Conservation (phyloP, 306 rosid species). For the Dryas drummondii region DNA sequence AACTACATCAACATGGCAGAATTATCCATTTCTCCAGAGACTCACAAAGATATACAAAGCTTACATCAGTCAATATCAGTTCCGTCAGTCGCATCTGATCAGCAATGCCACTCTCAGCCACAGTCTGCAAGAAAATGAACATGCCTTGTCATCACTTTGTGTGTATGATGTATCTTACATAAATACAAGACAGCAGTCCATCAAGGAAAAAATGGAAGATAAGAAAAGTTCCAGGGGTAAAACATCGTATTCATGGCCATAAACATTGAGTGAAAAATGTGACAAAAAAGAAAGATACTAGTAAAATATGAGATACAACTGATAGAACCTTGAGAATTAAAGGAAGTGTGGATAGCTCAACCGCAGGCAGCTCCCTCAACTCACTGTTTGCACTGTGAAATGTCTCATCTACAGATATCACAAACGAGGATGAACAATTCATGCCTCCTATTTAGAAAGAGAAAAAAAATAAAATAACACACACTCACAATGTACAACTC, state of each 20-base stretch:
- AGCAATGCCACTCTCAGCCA: constrained; percentile 81
- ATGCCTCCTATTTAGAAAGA: neutral
- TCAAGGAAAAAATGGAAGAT: neutral
- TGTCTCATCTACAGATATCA: constrained; percentile 58
- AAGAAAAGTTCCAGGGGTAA: neutral
- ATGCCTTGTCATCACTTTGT: neutral
- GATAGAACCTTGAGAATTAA: constrained; percentile 65
- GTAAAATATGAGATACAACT: neutral
- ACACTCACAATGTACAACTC: neutral
- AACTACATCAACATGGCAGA: constrained; percentile 11
- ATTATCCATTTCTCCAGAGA: constrained; percentile 15
- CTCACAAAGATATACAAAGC: constrained; percentile 36
- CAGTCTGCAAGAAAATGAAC: constrained; percentile 51
- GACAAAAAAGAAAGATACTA: neutral
- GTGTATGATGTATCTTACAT: neutral
- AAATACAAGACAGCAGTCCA: neutral
- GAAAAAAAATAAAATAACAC: neutral
- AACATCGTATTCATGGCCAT: neutral
- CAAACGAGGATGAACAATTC: constrained; percentile 14
- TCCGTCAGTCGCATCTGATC: constrained; percentile 89
- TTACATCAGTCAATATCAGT: constrained; percentile 79
- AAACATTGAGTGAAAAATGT: neutral
- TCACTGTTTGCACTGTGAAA: constrained; percentile 73
- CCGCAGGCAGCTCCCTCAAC: constrained; percentile 85
- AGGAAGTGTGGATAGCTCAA: constrained; percentile 84